These are phyloP conservation scores for Pseudocercospora crystallina DNA, from an alignment of 2,329 filamentous ascomycete genomes.

Conservation along the genomic window DNA sequence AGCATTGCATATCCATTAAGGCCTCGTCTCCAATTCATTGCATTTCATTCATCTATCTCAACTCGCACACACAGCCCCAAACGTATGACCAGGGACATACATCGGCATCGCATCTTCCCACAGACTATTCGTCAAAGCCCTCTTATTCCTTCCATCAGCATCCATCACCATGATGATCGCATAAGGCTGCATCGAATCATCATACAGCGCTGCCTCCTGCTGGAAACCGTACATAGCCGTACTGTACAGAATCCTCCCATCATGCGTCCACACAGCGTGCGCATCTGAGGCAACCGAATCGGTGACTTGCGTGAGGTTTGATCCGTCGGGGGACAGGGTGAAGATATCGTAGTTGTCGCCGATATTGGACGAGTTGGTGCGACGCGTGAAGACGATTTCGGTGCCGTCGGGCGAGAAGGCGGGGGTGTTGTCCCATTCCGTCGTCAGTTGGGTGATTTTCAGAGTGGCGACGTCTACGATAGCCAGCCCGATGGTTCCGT, in stretches of 20 bases:
- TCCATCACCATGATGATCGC: constrained; percentile 12
- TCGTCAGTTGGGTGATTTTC: not conserved
- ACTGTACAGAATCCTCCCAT: constrained; percentile 4
- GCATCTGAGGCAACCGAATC: not conserved
- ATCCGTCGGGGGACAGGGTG: constrained; percentile 5
- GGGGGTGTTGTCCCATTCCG: constrained; percentile 1
- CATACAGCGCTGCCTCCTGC: constrained; percentile 4
- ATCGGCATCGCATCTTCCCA: constrained; percentile 13
- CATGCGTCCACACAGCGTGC: constrained; percentile 9
- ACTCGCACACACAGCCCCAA: no score
- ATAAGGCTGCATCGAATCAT: constrained; percentile 9
- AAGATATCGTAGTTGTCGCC: constrained; percentile 8
- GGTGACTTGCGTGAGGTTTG: constrained; percentile 5
- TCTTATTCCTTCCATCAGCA: constrained; percentile 12
- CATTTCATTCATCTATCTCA: no score
- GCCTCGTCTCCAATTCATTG: no score
- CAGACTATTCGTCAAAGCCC: constrained; percentile 11
- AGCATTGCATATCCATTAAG: no score
- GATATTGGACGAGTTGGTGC: constrained; percentile 3
- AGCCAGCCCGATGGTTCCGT: not conserved
- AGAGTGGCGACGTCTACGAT: constrained; percentile 1
- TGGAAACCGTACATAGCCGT: constrained; percentile 5
- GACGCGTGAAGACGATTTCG: constrained; percentile 8
- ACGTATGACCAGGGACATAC: constrained; percentile 8
- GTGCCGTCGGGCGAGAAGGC: constrained; percentile 9